Conservation (phyloP, 2,329 filamentous ascomycete species). For the Parascedosporium putredinis region DNA sequence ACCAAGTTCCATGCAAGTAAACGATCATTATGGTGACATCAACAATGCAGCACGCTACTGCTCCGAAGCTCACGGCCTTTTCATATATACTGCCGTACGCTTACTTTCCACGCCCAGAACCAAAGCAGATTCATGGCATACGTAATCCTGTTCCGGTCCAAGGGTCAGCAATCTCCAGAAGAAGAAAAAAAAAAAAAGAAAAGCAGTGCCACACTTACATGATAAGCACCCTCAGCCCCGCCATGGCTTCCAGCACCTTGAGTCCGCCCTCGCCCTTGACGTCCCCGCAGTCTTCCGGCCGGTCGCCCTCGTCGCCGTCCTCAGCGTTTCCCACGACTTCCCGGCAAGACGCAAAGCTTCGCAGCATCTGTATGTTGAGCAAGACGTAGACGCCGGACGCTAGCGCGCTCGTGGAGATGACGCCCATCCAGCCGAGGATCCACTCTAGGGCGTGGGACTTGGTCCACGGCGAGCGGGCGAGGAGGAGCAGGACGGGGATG, state of each 20-base stretch:
- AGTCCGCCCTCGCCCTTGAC: background rate
- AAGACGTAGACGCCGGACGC: background rate
- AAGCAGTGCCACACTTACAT: background rate
- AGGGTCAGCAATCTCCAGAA: background rate
- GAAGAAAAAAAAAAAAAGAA: background rate
- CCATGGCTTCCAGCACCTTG: background rate
- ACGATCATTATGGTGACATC: too few species aligned
- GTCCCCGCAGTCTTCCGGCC: background rate
- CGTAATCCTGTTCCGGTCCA: background rate
- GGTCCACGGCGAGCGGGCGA: background rate
- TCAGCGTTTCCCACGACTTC: background rate
- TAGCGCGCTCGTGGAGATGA: background rate
- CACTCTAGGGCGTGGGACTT: background rate
- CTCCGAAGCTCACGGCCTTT: background rate
- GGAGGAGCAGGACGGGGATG: background rate
- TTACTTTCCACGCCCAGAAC: slow-evolving; percentile 4
- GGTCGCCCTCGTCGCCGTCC: background rate
- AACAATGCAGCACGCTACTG: too few species aligned
- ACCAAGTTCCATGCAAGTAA: too few species aligned
- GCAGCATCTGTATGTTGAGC: background rate
- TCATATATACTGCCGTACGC: background rate
- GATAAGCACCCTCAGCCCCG: background rate
- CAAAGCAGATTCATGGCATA: background rate
- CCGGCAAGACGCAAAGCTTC: background rate
- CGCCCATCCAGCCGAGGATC: background rate